Base-by-base conservation (phyloP, 306 rosid species). In the Pyrus pyrifolia region DNA sequence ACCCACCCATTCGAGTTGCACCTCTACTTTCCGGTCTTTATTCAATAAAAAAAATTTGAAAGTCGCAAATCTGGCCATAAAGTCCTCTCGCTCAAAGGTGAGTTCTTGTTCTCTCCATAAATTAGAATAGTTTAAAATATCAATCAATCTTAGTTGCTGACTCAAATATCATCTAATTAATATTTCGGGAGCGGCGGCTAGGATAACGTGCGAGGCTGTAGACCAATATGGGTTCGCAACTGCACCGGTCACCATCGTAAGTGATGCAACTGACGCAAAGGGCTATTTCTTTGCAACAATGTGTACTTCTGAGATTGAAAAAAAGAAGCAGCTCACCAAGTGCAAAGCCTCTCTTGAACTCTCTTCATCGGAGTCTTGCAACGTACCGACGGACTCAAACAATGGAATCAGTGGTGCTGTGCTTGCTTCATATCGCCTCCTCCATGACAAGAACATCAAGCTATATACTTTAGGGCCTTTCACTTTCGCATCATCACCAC, bases 261-360 rank as follows among this genome's bases (percentile, higher is more conserved):
- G 91, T 58, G 85, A 72, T 1, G 78, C 77, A 76, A 83, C 82
- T 4, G 78, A 86, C 58, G 79, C 35, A 30, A 81, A 79, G 46
- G 93, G 89, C 4, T 88, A 81, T 74, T 90, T 88, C 80, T 74
- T 90, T 14, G 91, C 91, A 63, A 90, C 89, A 1, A 15, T 88
- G 49, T 62, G 76, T 57, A 75, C 79, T 62, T 35, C 53, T 25
- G 91, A 90, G 85, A 78, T 86, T 3, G 45, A 33, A 69, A 82
- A 63, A 18, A 70, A 85, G 6, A 19, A 72, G 62, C 71, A 67
- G 79, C 78, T 87, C 13, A 78, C 73, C 5, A 77, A 85, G 60
- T 88, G 89, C 80, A 83, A 42, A 64, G 87, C 72, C 79, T 86
- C 65, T 66, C 81, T 86, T 21, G 89, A 88, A 31, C 80, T 81